Conservation (phyloP, 306 rosid genomes). For the Urtica urens region DNA sequence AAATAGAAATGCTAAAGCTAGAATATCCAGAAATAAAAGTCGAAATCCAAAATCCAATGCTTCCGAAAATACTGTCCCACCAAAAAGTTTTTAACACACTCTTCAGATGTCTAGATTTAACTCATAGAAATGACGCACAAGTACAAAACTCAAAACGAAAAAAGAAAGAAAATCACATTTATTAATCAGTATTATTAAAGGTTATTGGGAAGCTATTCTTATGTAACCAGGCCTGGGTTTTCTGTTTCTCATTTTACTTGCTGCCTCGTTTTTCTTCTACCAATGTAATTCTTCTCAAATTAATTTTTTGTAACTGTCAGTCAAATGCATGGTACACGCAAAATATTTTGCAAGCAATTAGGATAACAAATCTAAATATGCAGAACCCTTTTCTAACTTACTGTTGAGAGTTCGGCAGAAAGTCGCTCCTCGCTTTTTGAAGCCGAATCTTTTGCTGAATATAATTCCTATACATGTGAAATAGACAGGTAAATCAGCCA, state of each 20-base stretch:
- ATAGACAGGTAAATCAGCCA: conserved; percentile 11
- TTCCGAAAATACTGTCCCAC: too few relatives aligned
- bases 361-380: neutral
- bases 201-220: too few relatives aligned
- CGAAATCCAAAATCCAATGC: too few relatives aligned
- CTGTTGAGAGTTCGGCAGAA: conserved; percentile 73
- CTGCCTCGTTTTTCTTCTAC: too few relatives aligned
- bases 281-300: neutral
- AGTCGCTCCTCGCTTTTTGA: conserved; percentile 62
- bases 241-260: too few relatives aligned
- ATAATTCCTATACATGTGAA: conserved; percentile 40
- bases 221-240: too few relatives aligned
- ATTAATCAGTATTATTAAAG: too few relatives aligned
- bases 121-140: neutral
- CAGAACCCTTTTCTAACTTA: conserved; percentile 29
- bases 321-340: neutral
- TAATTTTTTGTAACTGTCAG: neutral
- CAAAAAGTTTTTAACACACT: neutral
- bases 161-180: too few relatives aligned
- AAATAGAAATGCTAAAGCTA: too few relatives aligned
- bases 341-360: neutral
- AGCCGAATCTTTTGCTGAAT: conserved; percentile 54
- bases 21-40: too few relatives aligned
- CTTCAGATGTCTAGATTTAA: neutral
- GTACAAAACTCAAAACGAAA: too few relatives aligned